Evolutionary conservation across 768 basidiomycete species (phyloP).

Genomic region (Lactifluus pinguis): DNA sequence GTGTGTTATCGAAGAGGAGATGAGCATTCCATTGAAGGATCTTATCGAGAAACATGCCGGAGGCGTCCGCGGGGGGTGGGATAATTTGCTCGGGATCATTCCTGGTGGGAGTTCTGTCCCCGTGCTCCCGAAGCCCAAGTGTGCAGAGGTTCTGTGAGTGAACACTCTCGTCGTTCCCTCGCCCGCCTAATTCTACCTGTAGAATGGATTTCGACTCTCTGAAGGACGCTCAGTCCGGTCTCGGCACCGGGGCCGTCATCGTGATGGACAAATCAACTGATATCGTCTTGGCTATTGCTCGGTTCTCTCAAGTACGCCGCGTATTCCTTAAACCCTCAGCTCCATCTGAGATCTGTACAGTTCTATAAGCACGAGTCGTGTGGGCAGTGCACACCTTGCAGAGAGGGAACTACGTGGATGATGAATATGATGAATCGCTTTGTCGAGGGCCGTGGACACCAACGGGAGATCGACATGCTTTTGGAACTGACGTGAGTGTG

Average conservation of each 20-base stretch:
- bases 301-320: conserved; percentile 62
- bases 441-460: conserved; percentile 83
- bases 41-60: conserved; percentile 96
- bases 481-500: conserved; percentile 76
- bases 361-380: conserved; percentile 57
- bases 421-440: conserved; percentile 99
- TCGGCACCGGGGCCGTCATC: conserved; percentile 97
- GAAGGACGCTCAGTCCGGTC: conserved; percentile 88
- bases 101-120: conserved; percentile 95
- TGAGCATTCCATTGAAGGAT: conserved; percentile 93
- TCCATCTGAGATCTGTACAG: background rate
- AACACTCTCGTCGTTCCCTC: background rate
- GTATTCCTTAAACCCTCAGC: background rate
- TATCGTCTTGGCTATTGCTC: conserved; percentile 87
- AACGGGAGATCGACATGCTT: conserved; percentile 96
- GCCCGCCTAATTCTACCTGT: background rate
- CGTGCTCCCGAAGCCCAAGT: conserved; percentile 74
- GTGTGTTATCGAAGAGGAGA: conserved; percentile 97
- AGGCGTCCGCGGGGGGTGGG: conserved; percentile 91
- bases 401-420: conserved; percentile 98
- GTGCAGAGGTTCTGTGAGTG: conserved; percentile 81
- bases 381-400: conserved; percentile 57
- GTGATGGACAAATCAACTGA: conserved; percentile 99
- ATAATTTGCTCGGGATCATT: conserved; percentile 93
- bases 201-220: conserved; percentile 97